Conservation (phyloP, 768 basidiomycete genomes). For the Mycena pura region DNA sequence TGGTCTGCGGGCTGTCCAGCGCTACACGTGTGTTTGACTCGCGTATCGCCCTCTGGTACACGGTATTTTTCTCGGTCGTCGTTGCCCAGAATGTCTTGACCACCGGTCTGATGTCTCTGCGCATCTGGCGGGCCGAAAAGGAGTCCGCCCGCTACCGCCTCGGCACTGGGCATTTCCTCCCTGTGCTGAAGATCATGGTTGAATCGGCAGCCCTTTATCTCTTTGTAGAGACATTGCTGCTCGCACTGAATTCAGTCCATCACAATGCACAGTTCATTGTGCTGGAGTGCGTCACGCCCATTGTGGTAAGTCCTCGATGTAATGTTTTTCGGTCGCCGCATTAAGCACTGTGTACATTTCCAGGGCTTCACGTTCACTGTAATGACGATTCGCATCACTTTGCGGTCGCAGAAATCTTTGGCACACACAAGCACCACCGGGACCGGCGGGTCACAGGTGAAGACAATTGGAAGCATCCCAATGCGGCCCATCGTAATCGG, state of each 20-base stretch:
- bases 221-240: conserved; percentile 20
- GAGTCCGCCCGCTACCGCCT: conserved; percentile 8
- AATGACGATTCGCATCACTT: conserved; percentile 17
- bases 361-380: conserved; percentile 25
- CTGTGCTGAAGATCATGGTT: conserved; percentile 21
- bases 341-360: background rate
- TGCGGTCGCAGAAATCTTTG: background rate
- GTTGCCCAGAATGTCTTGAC: conserved; percentile 27
- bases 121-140: conserved; percentile 17
- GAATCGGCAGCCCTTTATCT: conserved; percentile 29
- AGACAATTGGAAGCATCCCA: conserved; percentile 13
- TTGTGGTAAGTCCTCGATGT: conserved; percentile 21
- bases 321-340: background rate
- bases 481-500: conserved; percentile 4
- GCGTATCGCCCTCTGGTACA: conserved; percentile 20
- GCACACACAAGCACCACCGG: background rate
- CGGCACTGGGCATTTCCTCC: conserved; percentile 2
- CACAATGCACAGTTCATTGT: conserved; percentile 27
- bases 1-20: conserved; percentile 18
- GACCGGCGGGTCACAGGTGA: background rate
- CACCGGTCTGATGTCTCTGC: conserved; percentile 27
- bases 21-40: conserved; percentile 7
- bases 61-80: conserved; percentile 19
- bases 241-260: conserved; percentile 15
- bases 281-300: conserved; percentile 20